Evolutionary conservation across 176 grass and related monocot species (phyloP), one percentile per base, ranked within the genome.

Genomic region (Otatea glauca): DNA sequence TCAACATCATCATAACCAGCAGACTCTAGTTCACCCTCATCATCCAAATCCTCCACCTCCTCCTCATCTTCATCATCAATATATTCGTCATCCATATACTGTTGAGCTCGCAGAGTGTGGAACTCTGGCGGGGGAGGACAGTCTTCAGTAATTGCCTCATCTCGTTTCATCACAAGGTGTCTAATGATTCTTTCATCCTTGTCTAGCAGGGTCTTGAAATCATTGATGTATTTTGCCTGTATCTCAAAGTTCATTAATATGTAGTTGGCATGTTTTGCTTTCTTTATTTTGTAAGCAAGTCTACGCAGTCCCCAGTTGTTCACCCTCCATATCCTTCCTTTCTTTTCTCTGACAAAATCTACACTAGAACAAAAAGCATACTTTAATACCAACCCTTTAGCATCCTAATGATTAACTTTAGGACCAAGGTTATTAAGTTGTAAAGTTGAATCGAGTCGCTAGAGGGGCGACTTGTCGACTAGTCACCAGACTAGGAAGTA

Each of bases 301-400:
- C 79, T 83, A 4, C 96, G 86, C 61, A 94, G 74, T 48, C 93
- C 96, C 96, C 96, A 98, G 71, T 98, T 76, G 63, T 98, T 98
- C 59, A 98, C 69, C 62, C 96, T 89, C 93, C 93, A 98, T 91
- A 98, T 98, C 86, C 96, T 92, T 81, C 93, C 96, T 92, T 98
- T 98, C 81, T 87, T 96, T 84, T 90, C 84, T 85, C 93, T 90
- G 24, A 96, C 56, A 92, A 92, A 95, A 86, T 98, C 96, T 98
- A 76, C 38, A 54, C 35, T 70, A 25, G 49, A 43, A 80, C 0
- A 24, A 79, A 76, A 18, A 79, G 2, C 9, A 83, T 77, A 23
- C 2, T 60, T 75, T 44, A 49, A 50, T 58, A 60, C 37, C 23
- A 37, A 37, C 60, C 5, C 21, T 38, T 76, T 38, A 75, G 16